Percentiles rank a stretch among this genome's conserved stretches.
Conservation (phyloP, 2,329 filamentous ascomycete genomes). For the Fusarium setosum region DNA sequence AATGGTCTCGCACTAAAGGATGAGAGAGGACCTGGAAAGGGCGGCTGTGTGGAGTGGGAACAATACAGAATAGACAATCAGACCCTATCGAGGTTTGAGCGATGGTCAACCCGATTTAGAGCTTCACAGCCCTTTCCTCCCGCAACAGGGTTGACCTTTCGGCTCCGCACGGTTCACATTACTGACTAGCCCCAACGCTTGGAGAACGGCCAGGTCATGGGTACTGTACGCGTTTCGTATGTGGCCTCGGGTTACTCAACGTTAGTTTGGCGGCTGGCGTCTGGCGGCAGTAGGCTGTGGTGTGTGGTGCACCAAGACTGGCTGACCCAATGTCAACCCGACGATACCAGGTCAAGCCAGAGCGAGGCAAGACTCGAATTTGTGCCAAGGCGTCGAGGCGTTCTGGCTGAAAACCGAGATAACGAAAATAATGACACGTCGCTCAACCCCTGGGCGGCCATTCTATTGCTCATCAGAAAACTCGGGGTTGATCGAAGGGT, state of each 20-base stretch:
- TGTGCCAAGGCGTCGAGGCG: neutral
- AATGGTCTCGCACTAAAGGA: neutral
- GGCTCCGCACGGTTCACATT: slow-evolving; percentile 20
- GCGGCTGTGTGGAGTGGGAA: slow-evolving; percentile 8
- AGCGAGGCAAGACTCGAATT: neutral
- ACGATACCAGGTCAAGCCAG: neutral
- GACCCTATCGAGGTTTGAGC: slow-evolving; percentile 31
- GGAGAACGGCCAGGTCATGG: neutral
- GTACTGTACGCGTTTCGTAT: neutral
- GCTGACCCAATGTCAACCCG: neutral
- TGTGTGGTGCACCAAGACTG: neutral
- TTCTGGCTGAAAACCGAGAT: slow-evolving; percentile 1
- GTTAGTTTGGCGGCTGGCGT: neutral
- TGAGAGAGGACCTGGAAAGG: neutral
- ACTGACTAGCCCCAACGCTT: slow-evolving; percentile 13
- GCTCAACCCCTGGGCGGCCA: neutral
- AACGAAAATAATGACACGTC: slow-evolving; percentile 9
- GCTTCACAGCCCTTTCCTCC: slow-evolving; percentile 16
- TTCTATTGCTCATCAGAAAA: neutral
- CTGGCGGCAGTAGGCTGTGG: neutral
- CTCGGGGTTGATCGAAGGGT: neutral
- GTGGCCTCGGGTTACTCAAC: neutral
- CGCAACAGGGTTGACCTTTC: slow-evolving; percentile 1
- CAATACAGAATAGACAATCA: slow-evolving; percentile 16
- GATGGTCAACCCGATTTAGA: slow-evolving; percentile 21